Conservation (phyloP, 1,284 basidiomycete species). For the Abortiporus biennis region DNA sequence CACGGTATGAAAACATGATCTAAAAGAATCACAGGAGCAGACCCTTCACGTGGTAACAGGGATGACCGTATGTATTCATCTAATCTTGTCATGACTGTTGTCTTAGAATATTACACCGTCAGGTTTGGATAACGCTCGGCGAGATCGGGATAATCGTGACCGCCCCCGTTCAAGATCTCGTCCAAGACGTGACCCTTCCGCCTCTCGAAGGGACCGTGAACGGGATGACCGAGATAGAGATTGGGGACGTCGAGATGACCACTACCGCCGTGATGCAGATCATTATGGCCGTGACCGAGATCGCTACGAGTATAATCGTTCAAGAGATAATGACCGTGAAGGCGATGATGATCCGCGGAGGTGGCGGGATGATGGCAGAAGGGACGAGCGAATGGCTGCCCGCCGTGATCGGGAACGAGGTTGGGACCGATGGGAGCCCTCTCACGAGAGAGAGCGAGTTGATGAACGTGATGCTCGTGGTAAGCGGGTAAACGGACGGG, state of each 20-base stretch:
- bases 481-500: slow-evolving; percentile 53
- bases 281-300: slow-evolving; percentile 30
- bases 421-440: slow-evolving; percentile 28
- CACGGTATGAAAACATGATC: too few species aligned
- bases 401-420: slow-evolving; percentile 41
- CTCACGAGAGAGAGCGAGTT: slow-evolving; percentile 44
- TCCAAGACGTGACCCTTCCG: slow-evolving; percentile 49
- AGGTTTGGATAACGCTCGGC: slow-evolving; percentile 44
- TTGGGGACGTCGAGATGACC: slow-evolving; percentile 23
- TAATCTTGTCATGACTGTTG: slow-evolving; percentile 3
- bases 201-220: slow-evolving; percentile 30
- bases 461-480: slow-evolving; percentile 62
- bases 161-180: slow-evolving; percentile 58
- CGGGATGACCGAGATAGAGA: slow-evolving; percentile 22
- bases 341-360: slow-evolving; percentile 58
- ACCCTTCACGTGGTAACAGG: slow-evolving; percentile 42
- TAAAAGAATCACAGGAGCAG: slow-evolving; percentile 29
- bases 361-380: slow-evolving; percentile 76
- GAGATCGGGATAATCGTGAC: slow-evolving; percentile 54
- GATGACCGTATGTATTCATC: slow-evolving; percentile 50
- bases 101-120: slow-evolving; percentile 9
- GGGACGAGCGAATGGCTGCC: slow-evolving; percentile 64
- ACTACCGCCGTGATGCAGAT: slow-evolving; percentile 22
- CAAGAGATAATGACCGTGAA: slow-evolving; percentile 35
- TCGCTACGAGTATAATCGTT: slow-evolving; percentile 29